Evolutionary conservation across 352 stramenopile genomes (phyloP), one percentile per base, ranked within the genome.

Genomic region (Phytophthora multivora): DNA sequence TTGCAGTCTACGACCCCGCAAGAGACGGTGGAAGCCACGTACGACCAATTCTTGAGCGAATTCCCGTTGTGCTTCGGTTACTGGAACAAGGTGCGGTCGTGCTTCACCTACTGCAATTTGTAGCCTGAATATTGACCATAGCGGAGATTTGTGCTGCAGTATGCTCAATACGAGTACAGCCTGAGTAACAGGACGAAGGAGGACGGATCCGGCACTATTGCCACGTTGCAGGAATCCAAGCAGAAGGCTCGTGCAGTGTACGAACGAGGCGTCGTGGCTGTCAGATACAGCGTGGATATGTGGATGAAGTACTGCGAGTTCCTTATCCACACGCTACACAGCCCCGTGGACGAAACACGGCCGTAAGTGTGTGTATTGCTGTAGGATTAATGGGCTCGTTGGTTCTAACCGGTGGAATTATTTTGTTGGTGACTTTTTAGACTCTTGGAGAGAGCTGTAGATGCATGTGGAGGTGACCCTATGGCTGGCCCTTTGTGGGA

Each of bases 241-340:
- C 53, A 71, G 36, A 81, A 75, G 42, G 84, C 84, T 9, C 61
- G 71, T 16, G 62, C 71, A 21, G 77, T 93, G 33, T 93, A 91
- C 40, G 85, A 91, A 49, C 80, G 83, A 42, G 85, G 85, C 16
- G 72, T 91, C 9, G 66, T 76, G 9, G 85, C 82, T 0, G 85
- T 89, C 18, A 59, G 63, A 51, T 71, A 79, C 71, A 93, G 85
- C 45, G 84, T 90, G 33, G 81, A 93, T 52, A 93, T 93, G 85
- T 93, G 85, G 85, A 71, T 88, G 59, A 91, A 91, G 61, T 93
- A 93, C 71, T 83, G 74, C 51, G 83, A 93, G 53, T 93, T 91
- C 36, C 57, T 93, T 12, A 83, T 89, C 53, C 59, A 83, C 38
- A 89, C 69, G 56, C 31, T 84, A 23, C 80, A 76, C 19, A 73